Conservation (phyloP, 2,329 filamentous ascomycete species). For the Xylaria sp. region DNA sequence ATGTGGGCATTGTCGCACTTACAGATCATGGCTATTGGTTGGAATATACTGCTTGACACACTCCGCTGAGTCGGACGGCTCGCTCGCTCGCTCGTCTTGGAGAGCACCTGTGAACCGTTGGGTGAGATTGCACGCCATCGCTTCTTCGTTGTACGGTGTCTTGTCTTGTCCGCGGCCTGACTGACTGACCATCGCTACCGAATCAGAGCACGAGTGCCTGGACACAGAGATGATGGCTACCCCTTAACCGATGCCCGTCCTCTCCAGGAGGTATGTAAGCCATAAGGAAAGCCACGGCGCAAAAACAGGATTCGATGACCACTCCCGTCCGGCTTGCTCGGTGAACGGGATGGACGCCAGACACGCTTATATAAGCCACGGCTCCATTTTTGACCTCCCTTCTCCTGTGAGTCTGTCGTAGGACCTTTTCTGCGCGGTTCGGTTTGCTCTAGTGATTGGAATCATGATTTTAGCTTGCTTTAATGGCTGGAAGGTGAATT, state of each 20-base stretch:
- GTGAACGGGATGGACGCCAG: not conserved
- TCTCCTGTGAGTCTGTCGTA: not conserved
- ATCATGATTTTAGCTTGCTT: too few relatives aligned
- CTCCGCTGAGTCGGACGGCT: not conserved
- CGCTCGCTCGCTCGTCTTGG: not conserved
- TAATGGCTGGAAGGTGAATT: too few relatives aligned
- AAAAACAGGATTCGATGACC: too few relatives aligned
- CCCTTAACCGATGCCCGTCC: too few relatives aligned
- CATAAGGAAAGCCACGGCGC: too few relatives aligned
- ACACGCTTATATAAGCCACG: conserved; percentile 10
- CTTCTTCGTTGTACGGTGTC: too few relatives aligned
- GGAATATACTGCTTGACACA: not conserved
- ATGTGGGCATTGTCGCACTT: not conserved
- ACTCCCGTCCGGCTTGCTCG: not conserved
- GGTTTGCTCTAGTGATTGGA: not conserved
- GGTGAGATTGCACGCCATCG: not conserved
- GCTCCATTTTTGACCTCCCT: conserved; percentile 14
- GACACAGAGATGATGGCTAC: too few relatives aligned
- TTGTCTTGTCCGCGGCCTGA: not conserved
- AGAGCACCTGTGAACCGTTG: not conserved
- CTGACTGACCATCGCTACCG: not conserved
- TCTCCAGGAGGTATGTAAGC: too few relatives aligned
- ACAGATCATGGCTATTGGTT: not conserved
- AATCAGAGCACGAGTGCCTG: not conserved
- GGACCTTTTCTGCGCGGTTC: not conserved